Percentiles rank a stretch among this genome's conserved stretches.
Evolutionary conservation across 805 yeast genomes (phyloP).

Genomic region (Yarrowia bubula): DNA sequence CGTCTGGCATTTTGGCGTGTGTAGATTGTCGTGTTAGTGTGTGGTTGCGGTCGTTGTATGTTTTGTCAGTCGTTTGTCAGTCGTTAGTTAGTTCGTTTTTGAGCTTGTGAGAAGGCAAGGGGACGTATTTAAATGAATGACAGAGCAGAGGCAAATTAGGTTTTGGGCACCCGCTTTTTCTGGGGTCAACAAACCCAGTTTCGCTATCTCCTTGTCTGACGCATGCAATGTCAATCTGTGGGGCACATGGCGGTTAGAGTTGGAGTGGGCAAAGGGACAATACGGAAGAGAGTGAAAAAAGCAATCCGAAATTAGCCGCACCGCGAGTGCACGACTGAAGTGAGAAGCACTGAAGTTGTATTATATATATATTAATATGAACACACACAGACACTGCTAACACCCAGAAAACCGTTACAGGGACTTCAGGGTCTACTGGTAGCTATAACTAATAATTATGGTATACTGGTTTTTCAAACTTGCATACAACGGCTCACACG

Average conservation of each 20-base stretch:
- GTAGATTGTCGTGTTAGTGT: neutral
- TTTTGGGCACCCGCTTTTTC: slow-evolving; percentile 19
- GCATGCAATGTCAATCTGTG: slow-evolving; percentile 24
- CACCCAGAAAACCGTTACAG: too few species aligned
- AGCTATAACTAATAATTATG: neutral
- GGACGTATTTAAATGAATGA: slow-evolving; percentile 15
- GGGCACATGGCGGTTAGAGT: slow-evolving; percentile 21
- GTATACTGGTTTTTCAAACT: too few species aligned
- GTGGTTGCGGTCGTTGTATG: neutral
- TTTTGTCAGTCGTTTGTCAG: neutral
- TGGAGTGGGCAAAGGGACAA: neutral
- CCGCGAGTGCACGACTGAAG: too few species aligned
- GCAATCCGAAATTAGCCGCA: neutral
- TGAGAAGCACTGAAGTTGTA: too few species aligned
- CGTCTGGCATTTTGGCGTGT: slow-evolving; percentile 41
- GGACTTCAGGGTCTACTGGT: too few species aligned
- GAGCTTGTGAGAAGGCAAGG: neutral
- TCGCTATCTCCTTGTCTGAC: slow-evolving; percentile 13
- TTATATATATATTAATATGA: too few species aligned
- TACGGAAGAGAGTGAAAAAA: too few species aligned
- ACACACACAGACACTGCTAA: too few species aligned
- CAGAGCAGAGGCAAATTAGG: neutral
- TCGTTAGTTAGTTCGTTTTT: neutral
- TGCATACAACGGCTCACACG: too few species aligned
- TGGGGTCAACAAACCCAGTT: slow-evolving; percentile 25